These are phyloP conservation scores for Claviceps capensis DNA, from an alignment of 2,329 filamentous ascomycete species.

Conservation along the genomic window DNA sequence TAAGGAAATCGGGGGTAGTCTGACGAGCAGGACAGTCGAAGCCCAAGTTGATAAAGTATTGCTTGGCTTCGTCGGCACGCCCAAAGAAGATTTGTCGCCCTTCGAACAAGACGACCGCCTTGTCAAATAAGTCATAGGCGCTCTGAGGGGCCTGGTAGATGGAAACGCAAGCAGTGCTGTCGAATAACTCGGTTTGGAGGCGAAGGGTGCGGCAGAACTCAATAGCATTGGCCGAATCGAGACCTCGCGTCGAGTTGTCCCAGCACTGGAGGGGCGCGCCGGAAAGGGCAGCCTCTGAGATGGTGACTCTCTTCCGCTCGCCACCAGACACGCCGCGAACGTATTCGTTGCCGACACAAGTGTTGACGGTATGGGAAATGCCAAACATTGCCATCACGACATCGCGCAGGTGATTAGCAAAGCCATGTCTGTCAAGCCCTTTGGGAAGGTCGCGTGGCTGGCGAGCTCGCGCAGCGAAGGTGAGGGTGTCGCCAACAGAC, in stretches of 20 bases:
- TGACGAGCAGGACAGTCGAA: constrained; percentile 53
- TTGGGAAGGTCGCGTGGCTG: constrained; percentile 48
- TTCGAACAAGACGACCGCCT: constrained; percentile 44
- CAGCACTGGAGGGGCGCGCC: constrained; percentile 49
- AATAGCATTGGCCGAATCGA: constrained; percentile 63
- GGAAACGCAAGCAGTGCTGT: constrained; percentile 52
- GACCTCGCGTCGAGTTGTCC: constrained; percentile 61
- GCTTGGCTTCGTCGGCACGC: constrained; percentile 41
- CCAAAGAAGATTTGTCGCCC: constrained; percentile 52
- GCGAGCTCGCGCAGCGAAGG: constrained; percentile 60
- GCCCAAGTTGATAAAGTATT: constrained; percentile 54
- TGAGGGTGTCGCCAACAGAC: constrained; percentile 65
- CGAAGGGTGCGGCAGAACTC: constrained; percentile 62
- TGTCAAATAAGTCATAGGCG: constrained; percentile 52
- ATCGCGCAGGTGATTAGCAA: constrained; percentile 47
- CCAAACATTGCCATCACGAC: constrained; percentile 66
- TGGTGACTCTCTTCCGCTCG: constrained; percentile 55
- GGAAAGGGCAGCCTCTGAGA: constrained; percentile 46
- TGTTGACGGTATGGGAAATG: constrained; percentile 60
- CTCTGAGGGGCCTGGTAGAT: constrained; percentile 59
- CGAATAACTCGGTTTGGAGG: constrained; percentile 52
- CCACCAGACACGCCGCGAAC: constrained; percentile 62
- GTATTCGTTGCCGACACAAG: constrained; percentile 61
- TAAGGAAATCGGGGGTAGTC: constrained; percentile 60
- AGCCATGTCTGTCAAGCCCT: constrained; percentile 35